Conservation (phyloP, 176 grass and related monocot species). For the Rhynchospora breviuscula region DNA sequence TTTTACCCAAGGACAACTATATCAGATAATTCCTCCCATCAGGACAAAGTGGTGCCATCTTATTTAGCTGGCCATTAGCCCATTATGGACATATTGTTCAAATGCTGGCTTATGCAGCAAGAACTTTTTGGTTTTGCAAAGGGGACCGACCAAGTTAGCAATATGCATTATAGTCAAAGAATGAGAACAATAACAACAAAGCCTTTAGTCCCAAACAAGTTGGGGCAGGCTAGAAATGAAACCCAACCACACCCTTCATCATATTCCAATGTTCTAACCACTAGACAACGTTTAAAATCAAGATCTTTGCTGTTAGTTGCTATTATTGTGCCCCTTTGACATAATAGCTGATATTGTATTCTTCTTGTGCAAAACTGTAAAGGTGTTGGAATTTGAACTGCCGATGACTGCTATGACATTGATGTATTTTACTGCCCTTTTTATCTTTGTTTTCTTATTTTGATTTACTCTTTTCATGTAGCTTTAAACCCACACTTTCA, state of each 20-base stretch:
- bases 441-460: conserved; percentile 12
- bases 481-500: conserved; percentile 47
- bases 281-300: too few relatives aligned
- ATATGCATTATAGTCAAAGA: neutral
- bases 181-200: neutral
- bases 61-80: neutral
- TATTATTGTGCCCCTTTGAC: neutral
- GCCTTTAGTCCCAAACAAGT: too few relatives aligned
- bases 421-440: neutral
- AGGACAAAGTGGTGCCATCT: neutral
- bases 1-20: neutral
- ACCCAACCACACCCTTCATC: too few relatives aligned
- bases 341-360: too few relatives aligned
- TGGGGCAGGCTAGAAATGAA: too few relatives aligned
- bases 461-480: conserved; percentile 17
- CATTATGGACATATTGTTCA: neutral
- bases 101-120: neutral
- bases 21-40: neutral
- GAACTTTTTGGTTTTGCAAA: neutral
- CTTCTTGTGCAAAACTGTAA: too few relatives aligned
- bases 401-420: neutral
- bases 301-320: neutral
- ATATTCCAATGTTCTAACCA: too few relatives aligned
- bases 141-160: neutral
- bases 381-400: neutral